These are phyloP conservation scores for Camellia japonica DNA, from an alignment of 148 eudicot genomes.

Conservation along the genomic window DNA sequence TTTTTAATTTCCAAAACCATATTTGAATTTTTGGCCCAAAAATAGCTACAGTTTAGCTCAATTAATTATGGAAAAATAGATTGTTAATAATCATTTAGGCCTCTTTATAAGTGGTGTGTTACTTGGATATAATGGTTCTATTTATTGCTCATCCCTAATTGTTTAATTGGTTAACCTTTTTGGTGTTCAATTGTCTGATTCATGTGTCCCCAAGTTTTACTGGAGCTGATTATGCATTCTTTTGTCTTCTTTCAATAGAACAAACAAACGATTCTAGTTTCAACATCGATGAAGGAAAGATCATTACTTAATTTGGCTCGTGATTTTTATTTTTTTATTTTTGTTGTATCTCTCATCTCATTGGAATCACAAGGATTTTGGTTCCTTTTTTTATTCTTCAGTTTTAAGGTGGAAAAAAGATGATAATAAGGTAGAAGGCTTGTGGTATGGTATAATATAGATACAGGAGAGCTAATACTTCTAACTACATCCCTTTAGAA, in stretches of 20 bases:
- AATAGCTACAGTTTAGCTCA: too few species aligned
- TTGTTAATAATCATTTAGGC: too few species aligned
- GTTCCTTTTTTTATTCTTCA: background rate
- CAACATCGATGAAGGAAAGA: background rate
- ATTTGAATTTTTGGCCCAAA: background rate
- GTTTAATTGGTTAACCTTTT: background rate
- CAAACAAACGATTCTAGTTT: background rate
- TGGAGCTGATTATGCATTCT: background rate
- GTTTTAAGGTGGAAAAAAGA: background rate
- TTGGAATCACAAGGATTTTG: background rate
- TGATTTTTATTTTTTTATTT: background rate
- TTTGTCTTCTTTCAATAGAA: background rate
- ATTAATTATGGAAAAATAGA: too few species aligned
- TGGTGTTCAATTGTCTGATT: background rate
- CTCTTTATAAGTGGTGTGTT: background rate
- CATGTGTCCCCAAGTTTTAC: background rate
- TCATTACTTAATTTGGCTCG: background rate
- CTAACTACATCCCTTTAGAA: background rate
- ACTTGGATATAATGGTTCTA: background rate
- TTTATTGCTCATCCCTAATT: background rate
- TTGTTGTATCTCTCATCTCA: background rate
- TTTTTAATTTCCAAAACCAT: background rate
- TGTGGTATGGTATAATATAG: background rate
- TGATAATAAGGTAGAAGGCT: background rate
- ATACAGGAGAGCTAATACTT: background rate